Conservation (phyloP, 2,329 filamentous ascomycete genomes). For the Cryphonectria parasitica region DNA sequence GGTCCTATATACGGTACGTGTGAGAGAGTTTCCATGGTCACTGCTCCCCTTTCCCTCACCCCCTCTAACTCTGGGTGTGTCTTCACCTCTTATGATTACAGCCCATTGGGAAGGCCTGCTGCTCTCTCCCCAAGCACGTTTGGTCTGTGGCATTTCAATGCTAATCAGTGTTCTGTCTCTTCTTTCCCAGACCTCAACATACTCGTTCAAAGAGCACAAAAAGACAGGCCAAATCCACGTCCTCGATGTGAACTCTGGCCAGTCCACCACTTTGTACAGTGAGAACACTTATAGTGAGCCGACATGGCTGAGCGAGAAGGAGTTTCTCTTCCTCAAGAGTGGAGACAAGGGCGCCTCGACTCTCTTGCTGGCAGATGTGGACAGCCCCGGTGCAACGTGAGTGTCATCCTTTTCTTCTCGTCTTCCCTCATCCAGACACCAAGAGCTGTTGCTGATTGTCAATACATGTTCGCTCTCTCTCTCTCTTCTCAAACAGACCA, state of each 20-base stretch:
- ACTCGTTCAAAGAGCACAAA: conserved; percentile 77
- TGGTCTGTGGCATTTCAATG: neutral
- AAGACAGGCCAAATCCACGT: conserved; percentile 70
- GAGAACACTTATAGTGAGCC: conserved; percentile 70
- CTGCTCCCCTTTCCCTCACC: neutral
- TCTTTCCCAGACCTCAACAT: conserved; percentile 63
- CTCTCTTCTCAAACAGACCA: conserved; percentile 37
- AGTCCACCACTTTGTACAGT: conserved; percentile 67
- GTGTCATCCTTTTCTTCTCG: conserved; percentile 27
- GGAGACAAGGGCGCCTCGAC: conserved; percentile 52
- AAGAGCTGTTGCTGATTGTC: neutral
- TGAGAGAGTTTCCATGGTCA: neutral
- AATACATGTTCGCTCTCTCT: neutral
- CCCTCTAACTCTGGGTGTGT: neutral
- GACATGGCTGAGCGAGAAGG: conserved; percentile 73
- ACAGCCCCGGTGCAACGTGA: conserved; percentile 44
- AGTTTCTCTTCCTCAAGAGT: conserved; percentile 59
- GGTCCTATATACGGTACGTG: conserved; percentile 64
- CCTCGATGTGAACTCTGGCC: conserved; percentile 69
- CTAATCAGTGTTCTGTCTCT: neutral
- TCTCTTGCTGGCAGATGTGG: conserved; percentile 47
- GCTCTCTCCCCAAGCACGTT: no score
- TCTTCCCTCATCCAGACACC: neutral
- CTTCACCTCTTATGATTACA: neutral
- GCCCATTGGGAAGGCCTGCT: neutral